Percentiles rank a stretch among this genome's conserved stretches.
Evolutionary conservation across 2,329 filamentous ascomycete species (phyloP).

Genomic region (Amauroascus niger): DNA sequence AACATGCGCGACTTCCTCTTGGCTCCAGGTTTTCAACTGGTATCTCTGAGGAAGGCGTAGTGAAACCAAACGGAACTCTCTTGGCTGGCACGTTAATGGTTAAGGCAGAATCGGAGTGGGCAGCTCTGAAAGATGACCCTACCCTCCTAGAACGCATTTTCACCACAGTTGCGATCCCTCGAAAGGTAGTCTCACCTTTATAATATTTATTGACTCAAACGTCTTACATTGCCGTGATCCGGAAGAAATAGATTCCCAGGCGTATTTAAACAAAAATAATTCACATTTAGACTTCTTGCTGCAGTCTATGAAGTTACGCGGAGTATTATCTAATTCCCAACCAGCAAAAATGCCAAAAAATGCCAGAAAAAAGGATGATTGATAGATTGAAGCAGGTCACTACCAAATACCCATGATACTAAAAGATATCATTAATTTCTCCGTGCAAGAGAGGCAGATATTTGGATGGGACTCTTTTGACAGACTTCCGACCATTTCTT

Average conservation of each 20-base stretch:
- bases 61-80: constrained; percentile 49
- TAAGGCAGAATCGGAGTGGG: constrained; percentile 47
- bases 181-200: background rate
- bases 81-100: constrained; percentile 52
- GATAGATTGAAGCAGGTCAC: no score
- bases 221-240: background rate
- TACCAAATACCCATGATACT: background rate
- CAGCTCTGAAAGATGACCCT: constrained; percentile 36
- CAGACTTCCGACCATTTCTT: constrained; percentile 50
- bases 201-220: background rate
- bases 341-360: no score
- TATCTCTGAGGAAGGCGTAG: constrained; percentile 27
- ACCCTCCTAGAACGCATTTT: constrained; percentile 39
- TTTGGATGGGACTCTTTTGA: constrained; percentile 15
- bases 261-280: background rate
- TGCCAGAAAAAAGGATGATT: no score
- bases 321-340: no score
- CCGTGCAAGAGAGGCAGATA: no score
- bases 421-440: background rate
- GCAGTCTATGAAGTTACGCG: no score
- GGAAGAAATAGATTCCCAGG: background rate
- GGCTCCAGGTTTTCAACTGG: constrained; percentile 29
- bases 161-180: constrained; percentile 30
- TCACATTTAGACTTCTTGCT: no score
- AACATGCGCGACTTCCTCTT: constrained; percentile 34